Evolutionary conservation across 2,329 filamentous ascomycete genomes (phyloP).

Genomic region (Trichoderma pleuroti): DNA sequence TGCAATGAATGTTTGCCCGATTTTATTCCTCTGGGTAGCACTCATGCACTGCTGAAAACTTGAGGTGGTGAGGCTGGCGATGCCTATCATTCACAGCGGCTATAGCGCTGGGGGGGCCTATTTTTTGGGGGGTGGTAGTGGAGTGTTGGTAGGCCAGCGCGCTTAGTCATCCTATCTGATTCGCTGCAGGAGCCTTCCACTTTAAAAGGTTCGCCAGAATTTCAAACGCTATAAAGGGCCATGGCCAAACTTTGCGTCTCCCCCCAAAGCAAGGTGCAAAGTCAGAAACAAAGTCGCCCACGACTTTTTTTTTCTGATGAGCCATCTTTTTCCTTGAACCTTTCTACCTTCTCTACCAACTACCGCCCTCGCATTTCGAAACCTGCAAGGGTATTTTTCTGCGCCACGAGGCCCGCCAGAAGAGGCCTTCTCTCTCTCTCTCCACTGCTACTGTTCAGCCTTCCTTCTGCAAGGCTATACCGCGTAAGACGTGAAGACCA

Average conservation of each 20-base stretch:
- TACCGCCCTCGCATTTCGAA: neutral
- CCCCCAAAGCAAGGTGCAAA: neutral
- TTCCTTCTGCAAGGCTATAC: neutral
- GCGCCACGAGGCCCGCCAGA: neutral
- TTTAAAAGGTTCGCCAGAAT: slow-evolving; percentile 4
- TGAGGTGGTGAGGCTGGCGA: neutral
- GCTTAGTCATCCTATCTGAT: neutral
- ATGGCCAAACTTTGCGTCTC: neutral
- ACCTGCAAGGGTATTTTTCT: neutral
- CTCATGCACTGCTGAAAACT: neutral
- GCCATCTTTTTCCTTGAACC: neutral
- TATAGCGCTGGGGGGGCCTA: neutral
- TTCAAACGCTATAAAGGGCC: slow-evolving; percentile 7
- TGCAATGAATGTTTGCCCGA: neutral
- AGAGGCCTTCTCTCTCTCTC: neutral
- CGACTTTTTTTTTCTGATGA: neutral
- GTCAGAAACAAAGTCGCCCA: neutral
- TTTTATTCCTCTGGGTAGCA: neutral
- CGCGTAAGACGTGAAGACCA: neutral
- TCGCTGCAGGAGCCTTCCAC: neutral
- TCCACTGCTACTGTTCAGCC: neutral
- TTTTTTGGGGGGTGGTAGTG: neutral
- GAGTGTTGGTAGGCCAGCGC: neutral
- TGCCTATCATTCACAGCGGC: neutral
- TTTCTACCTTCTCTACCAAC: neutral